Percentiles rank a stretch among this genome's conserved stretches.
phyloP scores from a whole-genome alignment of 805 yeast genomes.

The Blastobotrys peoriensis region DNA sequence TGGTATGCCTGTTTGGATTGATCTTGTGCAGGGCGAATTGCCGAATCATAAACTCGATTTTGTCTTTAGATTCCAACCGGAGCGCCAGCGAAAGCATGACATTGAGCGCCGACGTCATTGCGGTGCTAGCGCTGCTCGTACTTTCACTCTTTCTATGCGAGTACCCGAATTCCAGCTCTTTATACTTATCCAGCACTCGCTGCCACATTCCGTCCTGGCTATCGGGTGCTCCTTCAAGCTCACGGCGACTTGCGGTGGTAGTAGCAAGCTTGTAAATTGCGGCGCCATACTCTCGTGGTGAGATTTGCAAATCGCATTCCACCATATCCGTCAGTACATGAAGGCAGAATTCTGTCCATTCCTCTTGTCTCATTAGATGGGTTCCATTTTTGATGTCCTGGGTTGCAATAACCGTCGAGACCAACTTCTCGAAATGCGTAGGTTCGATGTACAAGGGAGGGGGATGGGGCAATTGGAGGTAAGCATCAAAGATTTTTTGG shows the following conservation, averaged over 20 bases:
- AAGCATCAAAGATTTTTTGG: slow-evolving; percentile 20
- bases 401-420: slow-evolving; percentile 18
- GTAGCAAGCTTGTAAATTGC: slow-evolving; percentile 20
- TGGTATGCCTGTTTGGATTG: slow-evolving; percentile 30
- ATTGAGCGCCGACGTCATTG: slow-evolving; percentile 25
- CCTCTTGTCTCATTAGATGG: not conserved
- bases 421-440: slow-evolving; percentile 30
- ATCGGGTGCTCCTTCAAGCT: too few species aligned
- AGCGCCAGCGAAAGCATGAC: slow-evolving; percentile 27
- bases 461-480: slow-evolving; percentile 30
- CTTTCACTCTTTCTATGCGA: not conserved
- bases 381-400: not conserved
- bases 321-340: slow-evolving; percentile 22
- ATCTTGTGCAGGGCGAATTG: slow-evolving; percentile 17
- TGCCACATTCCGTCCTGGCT: not conserved
- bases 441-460: slow-evolving; percentile 28
- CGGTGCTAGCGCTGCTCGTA: too few species aligned
- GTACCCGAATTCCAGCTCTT: slow-evolving; percentile 1
- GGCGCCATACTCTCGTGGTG: slow-evolving; percentile 27
- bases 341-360: slow-evolving; percentile 13
- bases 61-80: slow-evolving; percentile 13
- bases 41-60: slow-evolving; percentile 16
- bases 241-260: slow-evolving; percentile 5
- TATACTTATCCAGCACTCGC: slow-evolving; percentile 10
- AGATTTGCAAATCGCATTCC: slow-evolving; percentile 27